Conservation (phyloP, 2,329 filamentous ascomycete genomes). For the Chlorencoelia australis region DNA sequence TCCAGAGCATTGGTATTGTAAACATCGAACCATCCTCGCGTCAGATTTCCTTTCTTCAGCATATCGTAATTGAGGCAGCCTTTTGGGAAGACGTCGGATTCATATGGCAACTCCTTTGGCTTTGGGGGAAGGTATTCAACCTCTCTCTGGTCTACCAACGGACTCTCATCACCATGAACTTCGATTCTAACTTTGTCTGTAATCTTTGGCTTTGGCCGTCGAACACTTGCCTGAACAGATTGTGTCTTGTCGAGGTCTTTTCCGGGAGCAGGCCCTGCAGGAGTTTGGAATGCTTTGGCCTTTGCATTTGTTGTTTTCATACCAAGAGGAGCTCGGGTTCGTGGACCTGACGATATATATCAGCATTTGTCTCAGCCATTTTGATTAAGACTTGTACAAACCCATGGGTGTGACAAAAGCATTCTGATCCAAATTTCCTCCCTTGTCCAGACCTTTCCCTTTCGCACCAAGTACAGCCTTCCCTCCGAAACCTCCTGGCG, state of each 20-base stretch:
- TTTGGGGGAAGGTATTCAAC: constrained; percentile 84
- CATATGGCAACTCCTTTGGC: constrained; percentile 53
- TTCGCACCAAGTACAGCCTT: constrained; percentile 40
- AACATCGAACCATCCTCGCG: constrained; percentile 51
- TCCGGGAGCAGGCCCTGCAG: constrained; percentile 49
- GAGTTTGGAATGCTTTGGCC: constrained; percentile 55
- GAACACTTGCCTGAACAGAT: constrained; percentile 41
- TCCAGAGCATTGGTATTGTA: constrained; percentile 51
- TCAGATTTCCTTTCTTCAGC: constrained; percentile 46
- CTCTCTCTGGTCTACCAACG: constrained; percentile 50
- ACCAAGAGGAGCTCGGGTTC: constrained; percentile 71
- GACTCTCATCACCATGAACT: constrained; percentile 43
- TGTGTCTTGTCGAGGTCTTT: constrained; percentile 54
- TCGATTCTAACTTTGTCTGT: constrained; percentile 52
- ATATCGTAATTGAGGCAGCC: constrained; percentile 46
- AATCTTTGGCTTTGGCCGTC: constrained; percentile 45
- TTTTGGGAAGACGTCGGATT: constrained; percentile 57
- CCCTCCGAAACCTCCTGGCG: constrained; percentile 43
- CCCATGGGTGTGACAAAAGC: constrained; percentile 73
- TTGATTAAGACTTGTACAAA: constrained; percentile 34
- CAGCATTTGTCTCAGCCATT: not conserved
- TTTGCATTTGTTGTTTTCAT: constrained; percentile 97
- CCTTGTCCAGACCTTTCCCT: constrained; percentile 43
- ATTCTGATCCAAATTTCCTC: constrained; percentile 41
- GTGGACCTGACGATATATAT: constrained; percentile 32